These are phyloP conservation scores for Leucocoprinus sp. DNA, from an alignment of 768 basidiomycete genomes.

Conservation along the genomic window DNA sequence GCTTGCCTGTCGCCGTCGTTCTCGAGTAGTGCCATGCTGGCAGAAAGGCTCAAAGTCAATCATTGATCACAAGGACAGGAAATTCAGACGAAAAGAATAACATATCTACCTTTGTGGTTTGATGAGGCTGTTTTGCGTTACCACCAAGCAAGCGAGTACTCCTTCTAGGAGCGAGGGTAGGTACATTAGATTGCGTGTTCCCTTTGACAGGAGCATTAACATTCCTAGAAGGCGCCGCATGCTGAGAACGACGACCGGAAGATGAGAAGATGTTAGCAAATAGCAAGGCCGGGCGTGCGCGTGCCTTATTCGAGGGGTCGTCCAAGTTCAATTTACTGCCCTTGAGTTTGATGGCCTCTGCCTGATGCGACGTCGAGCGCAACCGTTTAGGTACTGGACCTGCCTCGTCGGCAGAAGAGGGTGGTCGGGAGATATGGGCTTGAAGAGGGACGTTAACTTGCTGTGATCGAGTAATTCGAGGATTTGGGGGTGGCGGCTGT, in stretches of 20 bases:
- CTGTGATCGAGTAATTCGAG: slow-evolving; percentile 38
- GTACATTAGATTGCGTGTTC: slow-evolving; percentile 34
- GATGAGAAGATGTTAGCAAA: slow-evolving; percentile 87
- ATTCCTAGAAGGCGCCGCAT: slow-evolving; percentile 56
- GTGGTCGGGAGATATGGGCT: slow-evolving; percentile 50
- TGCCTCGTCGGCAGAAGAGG: slow-evolving; percentile 77
- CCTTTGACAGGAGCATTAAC: slow-evolving; percentile 42
- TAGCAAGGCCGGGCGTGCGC: slow-evolving; percentile 81
- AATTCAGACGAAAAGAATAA: slow-evolving; percentile 4
- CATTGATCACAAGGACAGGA: slow-evolving; percentile 5
- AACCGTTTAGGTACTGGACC: slow-evolving; percentile 72
- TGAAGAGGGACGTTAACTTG: slow-evolving; percentile 33
- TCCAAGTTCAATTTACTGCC: slow-evolving; percentile 54
- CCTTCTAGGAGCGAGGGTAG: slow-evolving; percentile 50
- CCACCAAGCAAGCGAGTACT: slow-evolving; percentile 67
- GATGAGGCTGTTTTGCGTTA: slow-evolving; percentile 37
- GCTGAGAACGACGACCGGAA: slow-evolving; percentile 73
- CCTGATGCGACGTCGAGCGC: slow-evolving; percentile 53
- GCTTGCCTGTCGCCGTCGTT: slow-evolving; percentile 49
- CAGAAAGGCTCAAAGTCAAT: slow-evolving; percentile 6
- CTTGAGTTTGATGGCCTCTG: slow-evolving; percentile 46
- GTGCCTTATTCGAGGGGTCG: slow-evolving; percentile 83
- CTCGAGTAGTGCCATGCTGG: slow-evolving; percentile 30
- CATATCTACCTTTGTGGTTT: slow-evolving; percentile 43
- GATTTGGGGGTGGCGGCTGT: slow-evolving; percentile 17